Conservation (phyloP, 2,329 filamentous ascomycete species). For the Alternaria triticina region DNA sequence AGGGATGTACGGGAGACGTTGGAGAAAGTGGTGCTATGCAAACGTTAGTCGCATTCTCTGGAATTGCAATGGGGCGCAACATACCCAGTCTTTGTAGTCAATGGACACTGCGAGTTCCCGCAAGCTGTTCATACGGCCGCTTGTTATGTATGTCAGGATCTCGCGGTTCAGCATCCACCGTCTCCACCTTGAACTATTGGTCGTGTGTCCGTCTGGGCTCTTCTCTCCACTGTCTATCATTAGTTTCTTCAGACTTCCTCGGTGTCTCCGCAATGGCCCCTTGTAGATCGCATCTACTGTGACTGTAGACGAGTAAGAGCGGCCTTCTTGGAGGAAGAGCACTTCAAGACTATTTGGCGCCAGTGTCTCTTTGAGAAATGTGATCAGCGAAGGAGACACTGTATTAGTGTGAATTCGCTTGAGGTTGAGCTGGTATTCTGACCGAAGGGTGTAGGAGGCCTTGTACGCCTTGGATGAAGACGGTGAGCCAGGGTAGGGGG, state of each 20-base stretch:
- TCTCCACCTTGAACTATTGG: constrained; percentile 59
- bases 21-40: constrained; percentile 75
- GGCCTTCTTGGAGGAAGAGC: constrained; percentile 75
- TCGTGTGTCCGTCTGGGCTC: constrained; percentile 51
- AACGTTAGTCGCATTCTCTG: constrained; percentile 12
- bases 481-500: constrained; percentile 42
- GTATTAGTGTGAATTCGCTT: constrained; percentile 78
- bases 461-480: constrained; percentile 46
- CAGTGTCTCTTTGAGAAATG: constrained; percentile 77
- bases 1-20: constrained; percentile 72
- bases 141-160: constrained; percentile 74
- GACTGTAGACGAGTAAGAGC: constrained; percentile 63
- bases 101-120: constrained; percentile 75
- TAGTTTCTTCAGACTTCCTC: constrained; percentile 72
- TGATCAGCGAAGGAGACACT: constrained; percentile 71
- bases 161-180: constrained; percentile 75
- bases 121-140: constrained; percentile 74
- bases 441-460: constrained; percentile 48
- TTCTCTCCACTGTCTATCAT: constrained; percentile 74
- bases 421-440: constrained; percentile 62
- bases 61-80: constrained; percentile 27
- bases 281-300: constrained; percentile 74
- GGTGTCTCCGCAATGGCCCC: constrained; percentile 73
- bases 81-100: constrained; percentile 80
- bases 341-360: constrained; percentile 81